These are phyloP conservation scores for Colletotrichum lupini DNA, from an alignment of 2,329 filamentous ascomycete species.

Conservation along the genomic window DNA sequence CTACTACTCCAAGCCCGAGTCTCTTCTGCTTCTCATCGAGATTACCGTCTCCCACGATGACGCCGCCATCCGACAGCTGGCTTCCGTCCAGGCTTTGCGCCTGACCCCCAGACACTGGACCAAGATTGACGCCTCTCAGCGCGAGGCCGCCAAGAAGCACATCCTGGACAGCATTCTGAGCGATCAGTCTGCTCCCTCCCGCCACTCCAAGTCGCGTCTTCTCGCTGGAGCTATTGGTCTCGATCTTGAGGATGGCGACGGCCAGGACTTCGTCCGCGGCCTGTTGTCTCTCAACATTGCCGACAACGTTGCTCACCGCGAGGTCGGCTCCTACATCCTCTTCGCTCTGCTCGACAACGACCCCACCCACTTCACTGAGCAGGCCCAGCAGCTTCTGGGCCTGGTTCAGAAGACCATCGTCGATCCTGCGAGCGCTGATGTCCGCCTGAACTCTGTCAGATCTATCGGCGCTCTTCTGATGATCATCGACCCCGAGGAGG, in stretches of 20 bases:
- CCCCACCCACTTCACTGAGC: constrained; percentile 84
- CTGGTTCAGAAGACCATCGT: constrained; percentile 89
- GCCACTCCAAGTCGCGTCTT: constrained; percentile 88
- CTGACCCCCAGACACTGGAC: constrained; percentile 90
- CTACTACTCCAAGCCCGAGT: constrained; percentile 88
- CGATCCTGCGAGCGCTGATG: constrained; percentile 90
- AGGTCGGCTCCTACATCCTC: constrained; percentile 92
- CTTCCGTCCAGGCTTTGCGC: constrained; percentile 88
- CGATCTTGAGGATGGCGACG: constrained; percentile 79
- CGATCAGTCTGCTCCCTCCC: constrained; percentile 80
- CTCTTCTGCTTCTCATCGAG: constrained; percentile 87
- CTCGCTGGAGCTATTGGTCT: constrained; percentile 87
- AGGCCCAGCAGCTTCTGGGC: constrained; percentile 81
- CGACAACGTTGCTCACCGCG: constrained; percentile 80
- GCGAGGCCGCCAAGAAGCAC: constrained; percentile 82
- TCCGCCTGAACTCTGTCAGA: constrained; percentile 93
- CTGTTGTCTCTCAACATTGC: constrained; percentile 84
- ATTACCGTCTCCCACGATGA: constrained; percentile 84
- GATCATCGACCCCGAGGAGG: constrained; percentile 88
- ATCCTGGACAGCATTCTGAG: constrained; percentile 86
- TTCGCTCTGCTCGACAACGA: constrained; percentile 92
- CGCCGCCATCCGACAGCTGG: constrained; percentile 83
- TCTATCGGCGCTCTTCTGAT: constrained; percentile 89
- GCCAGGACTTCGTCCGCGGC: constrained; percentile 83
- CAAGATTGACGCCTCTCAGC: constrained; percentile 77